These are phyloP conservation scores for Geotrichum siamense DNA, from an alignment of 1,139 yeast genomes.

Conservation along the genomic window DNA sequence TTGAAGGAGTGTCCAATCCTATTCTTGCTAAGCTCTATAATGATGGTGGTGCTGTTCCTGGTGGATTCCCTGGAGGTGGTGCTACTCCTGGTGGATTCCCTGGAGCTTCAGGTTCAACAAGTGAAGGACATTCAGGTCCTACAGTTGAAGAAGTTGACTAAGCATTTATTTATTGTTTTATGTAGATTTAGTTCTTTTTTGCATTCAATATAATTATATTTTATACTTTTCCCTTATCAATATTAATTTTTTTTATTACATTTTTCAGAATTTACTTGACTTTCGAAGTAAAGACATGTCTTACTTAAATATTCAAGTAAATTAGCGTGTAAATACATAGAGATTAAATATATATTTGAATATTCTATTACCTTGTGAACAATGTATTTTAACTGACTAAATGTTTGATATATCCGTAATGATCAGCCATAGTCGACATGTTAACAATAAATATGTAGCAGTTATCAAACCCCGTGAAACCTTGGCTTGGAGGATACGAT, in stretches of 20 bases:
- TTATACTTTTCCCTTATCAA: background rate
- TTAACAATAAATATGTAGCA: too few species aligned
- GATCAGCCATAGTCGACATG: too few species aligned
- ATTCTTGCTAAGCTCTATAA: conserved; percentile 85
- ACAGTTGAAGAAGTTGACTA: conserved; percentile 18
- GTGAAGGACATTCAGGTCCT: conserved; percentile 41
- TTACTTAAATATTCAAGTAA: too few species aligned
- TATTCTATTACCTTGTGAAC: too few species aligned
- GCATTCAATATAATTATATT: background rate
- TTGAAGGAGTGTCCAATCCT: conserved; percentile 89
- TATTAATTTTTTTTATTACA: background rate
- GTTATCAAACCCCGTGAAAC: too few species aligned
- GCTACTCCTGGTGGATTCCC: conserved; percentile 59
- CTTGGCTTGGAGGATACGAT: too few species aligned
- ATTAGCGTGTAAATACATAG: too few species aligned
- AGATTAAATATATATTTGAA: too few species aligned
- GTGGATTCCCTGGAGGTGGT: conserved; percentile 52
- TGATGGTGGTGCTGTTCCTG: conserved; percentile 47
- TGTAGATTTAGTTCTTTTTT: background rate
- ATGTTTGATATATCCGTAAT: too few species aligned
- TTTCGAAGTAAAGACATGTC: too few species aligned
- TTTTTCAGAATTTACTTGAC: too few species aligned
- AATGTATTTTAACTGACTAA: too few species aligned
- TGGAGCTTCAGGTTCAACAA: conserved; percentile 27
- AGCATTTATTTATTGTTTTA: background rate